Evolutionary conservation across 306 rosid species (phyloP), one percentile per base, ranked within the genome.

Genomic region (Prinsepia uniflora): DNA sequence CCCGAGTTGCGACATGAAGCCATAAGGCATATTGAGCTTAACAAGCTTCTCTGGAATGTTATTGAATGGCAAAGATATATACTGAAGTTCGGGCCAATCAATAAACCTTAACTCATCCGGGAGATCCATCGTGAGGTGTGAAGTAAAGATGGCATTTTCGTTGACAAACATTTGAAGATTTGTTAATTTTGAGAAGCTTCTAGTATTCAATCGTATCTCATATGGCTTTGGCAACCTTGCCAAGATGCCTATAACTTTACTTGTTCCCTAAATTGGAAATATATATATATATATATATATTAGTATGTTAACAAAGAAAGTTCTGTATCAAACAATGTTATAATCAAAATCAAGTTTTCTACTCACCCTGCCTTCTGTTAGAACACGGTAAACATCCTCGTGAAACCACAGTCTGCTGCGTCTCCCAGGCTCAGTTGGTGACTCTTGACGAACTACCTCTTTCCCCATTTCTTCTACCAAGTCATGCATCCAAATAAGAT

Each of bases 391-490:
- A 65, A 76, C 72, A 63, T 81, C 76, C 59, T 81, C 64, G 14
- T 65, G 22, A 76, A 53, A 73, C 72, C 74, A 84, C 12, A 84
- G 8, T 42, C 79, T 84, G 30, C 59, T 70, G 0, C 72, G 75
- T 62, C 62, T 73, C 0, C 72, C 22, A 2, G 76, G 75, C 3
- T 78, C 63, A 17, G 0, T 0, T 30, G 30, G 46, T 18, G 76
- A 12, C 18, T 30, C 84, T 54, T 8, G n/a, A 39, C 78, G 34
- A 67, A 67, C 79, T 62, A 79, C 65, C 57, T 79, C 70, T 60
- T 52, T 72, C 1, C 82, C 84, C 30, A 81, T 44, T 75, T 79
- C 75, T 66, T 81, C 83, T 13, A 81, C 12, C 48, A 81, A 82
- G 53, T 83, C 73, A 79, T 79, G 88, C 84, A 83, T 75, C 56